Conservation (phyloP, 2,329 filamentous ascomycete genomes). For the Trichophyton simii region DNA sequence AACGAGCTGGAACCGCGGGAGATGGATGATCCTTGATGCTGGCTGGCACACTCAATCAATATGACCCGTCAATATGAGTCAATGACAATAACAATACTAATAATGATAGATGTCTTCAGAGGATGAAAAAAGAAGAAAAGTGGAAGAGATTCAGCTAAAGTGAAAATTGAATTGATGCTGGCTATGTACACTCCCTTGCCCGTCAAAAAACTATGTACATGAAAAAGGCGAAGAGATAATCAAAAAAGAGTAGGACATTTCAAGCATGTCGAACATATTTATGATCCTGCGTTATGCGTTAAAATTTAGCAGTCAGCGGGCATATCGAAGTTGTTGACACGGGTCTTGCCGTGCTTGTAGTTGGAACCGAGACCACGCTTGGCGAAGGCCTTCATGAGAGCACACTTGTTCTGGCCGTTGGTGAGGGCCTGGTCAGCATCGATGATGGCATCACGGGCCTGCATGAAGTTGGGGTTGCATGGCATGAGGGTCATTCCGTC, state of each 20-base stretch:
- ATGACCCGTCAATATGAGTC: not conserved
- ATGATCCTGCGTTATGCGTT: not conserved
- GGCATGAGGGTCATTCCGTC: constrained; percentile 13
- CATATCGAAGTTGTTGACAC: constrained; percentile 3
- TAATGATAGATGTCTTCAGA: not conserved
- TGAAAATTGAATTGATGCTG: not conserved
- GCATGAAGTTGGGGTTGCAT: constrained; percentile 13
- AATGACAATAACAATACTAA: not conserved
- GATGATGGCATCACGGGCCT: constrained; percentile 12
- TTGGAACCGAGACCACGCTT: constrained; percentile 10
- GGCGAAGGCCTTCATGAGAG: constrained; percentile 11
- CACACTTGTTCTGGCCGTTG: constrained; percentile 7
- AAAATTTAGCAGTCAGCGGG: not conserved
- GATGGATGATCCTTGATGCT: not conserved
- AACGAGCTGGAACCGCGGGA: not conserved
- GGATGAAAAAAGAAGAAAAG: not conserved
- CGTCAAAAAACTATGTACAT: constrained; percentile 10
- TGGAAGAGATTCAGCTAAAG: not conserved
- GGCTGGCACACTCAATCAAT: not conserved
- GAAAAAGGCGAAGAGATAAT: not conserved
- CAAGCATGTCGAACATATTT: too few relatives aligned
- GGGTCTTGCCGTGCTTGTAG: constrained; percentile 3
- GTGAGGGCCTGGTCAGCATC: constrained; percentile 12
- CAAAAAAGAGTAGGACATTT: not conserved
- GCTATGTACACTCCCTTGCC: constrained; percentile 4